These are phyloP conservation scores for Fusarium begoniae DNA, from an alignment of 2,329 filamentous ascomycete species.

Conservation along the genomic window DNA sequence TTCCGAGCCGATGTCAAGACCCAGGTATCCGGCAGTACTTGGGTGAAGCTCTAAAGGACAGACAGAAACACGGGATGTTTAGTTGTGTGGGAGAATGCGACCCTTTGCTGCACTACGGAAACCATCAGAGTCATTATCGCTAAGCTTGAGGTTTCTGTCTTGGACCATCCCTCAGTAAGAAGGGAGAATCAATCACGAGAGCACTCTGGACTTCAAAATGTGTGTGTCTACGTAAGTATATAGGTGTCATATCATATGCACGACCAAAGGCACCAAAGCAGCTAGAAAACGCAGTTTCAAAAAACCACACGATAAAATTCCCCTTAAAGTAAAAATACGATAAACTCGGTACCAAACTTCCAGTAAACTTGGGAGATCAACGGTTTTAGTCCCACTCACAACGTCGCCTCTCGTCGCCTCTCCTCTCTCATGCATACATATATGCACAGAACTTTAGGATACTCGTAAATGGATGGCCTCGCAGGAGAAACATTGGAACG, in stretches of 20 bases:
- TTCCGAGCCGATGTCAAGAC: constrained; percentile 22
- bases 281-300: constrained; percentile 4
- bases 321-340: not conserved
- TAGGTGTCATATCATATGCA: constrained; percentile 14
- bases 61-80: not conserved
- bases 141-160: not conserved
- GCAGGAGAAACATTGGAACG: constrained; percentile 1
- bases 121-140: not conserved
- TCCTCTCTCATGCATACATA: constrained; percentile 10
- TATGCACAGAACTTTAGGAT: constrained; percentile 11
- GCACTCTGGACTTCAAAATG: not conserved
- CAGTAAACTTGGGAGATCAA: constrained; percentile 2
- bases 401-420: not conserved
- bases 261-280: constrained; percentile 2
- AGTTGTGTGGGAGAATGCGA: constrained; percentile 16
- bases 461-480: not conserved
- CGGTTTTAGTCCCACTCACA: constrained; percentile 18
- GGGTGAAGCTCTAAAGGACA: constrained; percentile 13
- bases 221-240: not conserved
- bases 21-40: constrained; percentile 14
- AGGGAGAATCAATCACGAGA: constrained; percentile 7
- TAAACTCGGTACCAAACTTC: constrained; percentile 1
- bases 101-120: constrained; percentile 22
- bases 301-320: not conserved
- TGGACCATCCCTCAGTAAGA: constrained; percentile 7